Base-by-base conservation (phyloP, 2,329 filamentous ascomycete genomes). In the Arthrobotrys megalospora region DNA sequence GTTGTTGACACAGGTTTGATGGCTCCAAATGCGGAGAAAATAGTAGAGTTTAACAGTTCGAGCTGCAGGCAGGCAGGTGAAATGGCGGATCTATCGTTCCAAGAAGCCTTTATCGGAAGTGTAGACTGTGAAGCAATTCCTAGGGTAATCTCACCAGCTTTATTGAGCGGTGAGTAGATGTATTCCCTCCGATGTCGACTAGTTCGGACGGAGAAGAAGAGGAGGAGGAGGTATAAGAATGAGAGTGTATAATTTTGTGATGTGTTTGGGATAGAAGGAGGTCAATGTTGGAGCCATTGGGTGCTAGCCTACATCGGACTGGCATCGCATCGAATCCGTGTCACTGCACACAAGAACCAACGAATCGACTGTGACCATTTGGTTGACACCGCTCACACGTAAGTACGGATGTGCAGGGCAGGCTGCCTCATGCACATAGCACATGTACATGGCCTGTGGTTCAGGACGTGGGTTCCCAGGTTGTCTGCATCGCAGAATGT, bases 241-340 rank as follows among this genome's bases (percentile, higher is more conserved):
- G 41, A 55, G 53, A 53, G 45, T 55, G 28, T 68, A 36, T 67
- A 45, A 24, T 24, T 55, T 58, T 62, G 60, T 77, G 73, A 77
- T 77, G 73, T 77, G 73, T 70, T 77, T 77, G 52, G 45, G 65
- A 52, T 55, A 53, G 28, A 24, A 53, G 32, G 47, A 60, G 55
- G 55, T 43, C 55, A 60, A 60, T 60, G 50, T 47, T 48, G 62
- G 36, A 45, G 65, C 58, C 50, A 70, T 77, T 71, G 60, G 47
- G 66, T 41, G 34, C 73, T 72, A 45, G 75, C 47, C 60, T 71
- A 69, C 75, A 78, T 69, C 62, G 53, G 67, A 67, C 67, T 66
- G 75, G 73, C 67, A 77, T 77, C 73, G 73, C 67, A 78, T 78
- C 75, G 67, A 78, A 72, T 63, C 67, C 62, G 75, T 68, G 55